A percentile compares a stretch with the other conserved stretches of the same genome.
These are phyloP conservation scores for Dothidotthia symphoricarpi DNA, from an alignment of 2,329 filamentous ascomycete genomes.

Conservation along the genomic window DNA sequence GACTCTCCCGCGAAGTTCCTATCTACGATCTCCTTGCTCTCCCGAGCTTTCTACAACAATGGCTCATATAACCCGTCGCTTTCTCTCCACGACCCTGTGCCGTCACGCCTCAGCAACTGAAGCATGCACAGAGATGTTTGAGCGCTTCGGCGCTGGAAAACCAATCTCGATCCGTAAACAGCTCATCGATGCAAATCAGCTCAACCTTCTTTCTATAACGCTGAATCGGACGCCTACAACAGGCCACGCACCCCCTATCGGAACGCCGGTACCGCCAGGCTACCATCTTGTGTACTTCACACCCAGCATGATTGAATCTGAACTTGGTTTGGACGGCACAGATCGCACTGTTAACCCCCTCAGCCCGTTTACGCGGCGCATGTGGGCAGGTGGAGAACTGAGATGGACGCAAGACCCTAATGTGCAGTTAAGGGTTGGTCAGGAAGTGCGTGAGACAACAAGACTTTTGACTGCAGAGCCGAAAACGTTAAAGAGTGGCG, in stretches of 20 bases:
- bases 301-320: slow-evolving; percentile 61
- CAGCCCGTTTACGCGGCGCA: slow-evolving; percentile 66
- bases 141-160: slow-evolving; percentile 27
- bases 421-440: slow-evolving; percentile 26
- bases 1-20: too few relatives aligned
- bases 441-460: slow-evolving; percentile 46
- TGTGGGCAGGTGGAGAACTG: slow-evolving; percentile 89
- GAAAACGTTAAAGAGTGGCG: slow-evolving; percentile 52
- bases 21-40: too few relatives aligned
- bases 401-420: slow-evolving; percentile 48
- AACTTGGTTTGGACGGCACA: slow-evolving; percentile 77
- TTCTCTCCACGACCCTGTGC: slow-evolving; percentile 17
- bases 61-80: slow-evolving; percentile 18
- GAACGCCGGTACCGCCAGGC: slow-evolving; percentile 57
- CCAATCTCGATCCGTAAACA: slow-evolving; percentile 34
- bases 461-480: slow-evolving; percentile 47
- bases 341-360: slow-evolving; percentile 77
- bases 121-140: slow-evolving; percentile 32
- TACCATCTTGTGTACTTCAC: slow-evolving; percentile 92
- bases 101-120: slow-evolving; percentile 25
- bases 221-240: slow-evolving; percentile 26
- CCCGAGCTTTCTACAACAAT: too few relatives aligned
- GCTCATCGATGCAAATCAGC: slow-evolving; percentile 34
- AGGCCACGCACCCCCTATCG: slow-evolving; percentile 18
- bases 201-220: slow-evolving; percentile 32